Evolutionary conservation across 257 asterid species (phyloP).

Genomic region (Capsicum chinense): DNA sequence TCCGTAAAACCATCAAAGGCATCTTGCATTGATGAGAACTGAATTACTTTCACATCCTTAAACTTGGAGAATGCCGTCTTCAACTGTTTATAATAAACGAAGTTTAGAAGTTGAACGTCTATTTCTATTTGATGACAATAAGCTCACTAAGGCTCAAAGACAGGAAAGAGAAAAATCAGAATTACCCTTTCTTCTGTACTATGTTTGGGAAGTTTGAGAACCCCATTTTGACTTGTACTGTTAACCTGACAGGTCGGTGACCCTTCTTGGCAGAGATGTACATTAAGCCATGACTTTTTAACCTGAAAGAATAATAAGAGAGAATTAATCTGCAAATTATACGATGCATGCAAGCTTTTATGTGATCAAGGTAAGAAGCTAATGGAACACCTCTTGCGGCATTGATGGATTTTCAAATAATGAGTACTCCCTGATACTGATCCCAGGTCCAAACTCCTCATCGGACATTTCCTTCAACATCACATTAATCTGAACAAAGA

Average conservation of each 20-base stretch:
- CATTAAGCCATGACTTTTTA: conserved; percentile 91
- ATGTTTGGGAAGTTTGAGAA: conserved; percentile 77
- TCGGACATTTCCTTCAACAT: conserved; percentile 75
- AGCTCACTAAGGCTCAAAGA: neutral
- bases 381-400: conserved; percentile 67
- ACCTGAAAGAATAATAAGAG: conserved; percentile 54
- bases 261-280: conserved; percentile 87
- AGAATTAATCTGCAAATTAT: neutral
- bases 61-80: conserved; percentile 72
- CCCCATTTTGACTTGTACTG: conserved; percentile 53
- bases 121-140: neutral
- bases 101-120: neutral
- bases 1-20: conserved; percentile 84
- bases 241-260: conserved; percentile 76
- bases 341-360: neutral
- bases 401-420: conserved; percentile 75
- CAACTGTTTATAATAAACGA: conserved; percentile 57
- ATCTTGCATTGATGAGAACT: conserved; percentile 90
- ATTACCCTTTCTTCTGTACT: conserved; percentile 83
- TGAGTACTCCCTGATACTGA: conserved; percentile 84
- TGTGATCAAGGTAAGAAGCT: neutral
- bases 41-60: conserved; percentile 83
- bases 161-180: conserved; percentile 20
- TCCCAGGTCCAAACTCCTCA: conserved; percentile 81
- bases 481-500: conserved; percentile 63